A percentile compares a stretch with the other conserved stretches of the same genome.
Conservation (phyloP, 2,329 filamentous ascomycete species). For the Davidsoniella neocaledoniae region DNA sequence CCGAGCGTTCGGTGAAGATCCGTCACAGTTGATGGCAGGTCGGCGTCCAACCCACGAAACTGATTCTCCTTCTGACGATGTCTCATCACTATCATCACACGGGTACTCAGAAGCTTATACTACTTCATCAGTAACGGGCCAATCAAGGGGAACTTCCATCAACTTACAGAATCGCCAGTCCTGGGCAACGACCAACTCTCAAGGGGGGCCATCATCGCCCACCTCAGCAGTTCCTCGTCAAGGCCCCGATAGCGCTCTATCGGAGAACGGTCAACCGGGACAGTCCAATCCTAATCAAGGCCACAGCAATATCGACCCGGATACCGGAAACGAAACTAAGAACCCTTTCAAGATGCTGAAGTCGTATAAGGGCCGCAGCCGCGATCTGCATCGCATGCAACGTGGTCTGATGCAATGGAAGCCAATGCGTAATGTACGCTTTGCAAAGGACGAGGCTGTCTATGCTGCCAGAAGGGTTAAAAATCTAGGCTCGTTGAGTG, state of each 20-base stretch:
- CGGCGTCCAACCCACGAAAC: slow-evolving; percentile 5
- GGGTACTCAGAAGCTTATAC: slow-evolving; percentile 7
- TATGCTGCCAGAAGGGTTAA: slow-evolving; percentile 61
- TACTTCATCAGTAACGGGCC: slow-evolving; percentile 1
- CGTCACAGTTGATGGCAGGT: slow-evolving; percentile 30
- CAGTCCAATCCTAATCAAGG: slow-evolving; percentile 17
- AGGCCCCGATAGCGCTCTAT: background rate
- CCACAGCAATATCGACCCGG: slow-evolving; percentile 17
- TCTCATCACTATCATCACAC: slow-evolving; percentile 8
- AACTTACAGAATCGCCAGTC: background rate
- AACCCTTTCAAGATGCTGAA: slow-evolving; percentile 42
- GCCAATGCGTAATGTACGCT: slow-evolving; percentile 68
- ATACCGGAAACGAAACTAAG: slow-evolving; percentile 23
- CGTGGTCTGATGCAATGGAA: slow-evolving; percentile 91
- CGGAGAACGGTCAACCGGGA: slow-evolving; percentile 29
- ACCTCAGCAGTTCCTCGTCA: background rate
- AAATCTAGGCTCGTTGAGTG: slow-evolving; percentile 60
- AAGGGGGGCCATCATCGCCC: background rate
- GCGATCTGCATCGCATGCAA: slow-evolving; percentile 69
- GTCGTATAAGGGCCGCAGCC: slow-evolving; percentile 49
- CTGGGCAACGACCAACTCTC: slow-evolving; percentile 1
- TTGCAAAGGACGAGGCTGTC: slow-evolving; percentile 75
- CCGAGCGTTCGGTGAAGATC: slow-evolving; percentile 69
- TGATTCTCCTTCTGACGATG: background rate
- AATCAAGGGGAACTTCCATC: too few species aligned